Conservation (phyloP, 2,329 filamentous ascomycete genomes). For the Pleomassaria siparia region DNA sequence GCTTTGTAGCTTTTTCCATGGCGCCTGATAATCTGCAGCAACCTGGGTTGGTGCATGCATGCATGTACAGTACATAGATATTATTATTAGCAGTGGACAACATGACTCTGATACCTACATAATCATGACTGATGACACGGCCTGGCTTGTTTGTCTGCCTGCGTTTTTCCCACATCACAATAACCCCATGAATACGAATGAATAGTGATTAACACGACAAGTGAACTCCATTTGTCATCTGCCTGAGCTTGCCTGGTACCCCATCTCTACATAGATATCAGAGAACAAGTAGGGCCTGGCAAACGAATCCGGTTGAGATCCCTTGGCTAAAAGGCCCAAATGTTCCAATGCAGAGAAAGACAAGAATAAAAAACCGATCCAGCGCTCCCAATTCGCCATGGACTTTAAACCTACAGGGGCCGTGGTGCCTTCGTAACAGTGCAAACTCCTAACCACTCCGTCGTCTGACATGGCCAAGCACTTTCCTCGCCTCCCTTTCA, state of each 20-base stretch:
- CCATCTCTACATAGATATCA: slow-evolving; percentile 2
- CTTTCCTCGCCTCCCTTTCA: slow-evolving; percentile 17
- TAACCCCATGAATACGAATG: background rate
- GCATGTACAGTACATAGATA: no score
- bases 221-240: slow-evolving; percentile 39
- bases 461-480: slow-evolving; percentile 21
- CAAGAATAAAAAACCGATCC: slow-evolving; percentile 35
- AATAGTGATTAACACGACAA: background rate
- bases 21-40: slow-evolving; percentile 12
- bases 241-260: slow-evolving; percentile 24
- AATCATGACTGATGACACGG: background rate
- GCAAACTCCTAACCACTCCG: slow-evolving; percentile 26
- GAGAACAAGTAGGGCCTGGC: slow-evolving; percentile 2
- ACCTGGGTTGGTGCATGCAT: slow-evolving; percentile 7
- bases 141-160: background rate
- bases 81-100: no score
- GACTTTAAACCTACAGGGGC: slow-evolving; percentile 36
- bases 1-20: slow-evolving; percentile 1
- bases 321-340: slow-evolving; percentile 24
- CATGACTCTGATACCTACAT: slow-evolving; percentile 1
- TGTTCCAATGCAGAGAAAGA: slow-evolving; percentile 39
- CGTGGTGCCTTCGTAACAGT: slow-evolving; percentile 23
- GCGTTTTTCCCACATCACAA: background rate
- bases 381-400: slow-evolving; percentile 40
- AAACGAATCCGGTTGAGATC: slow-evolving; percentile 19